Conservation (phyloP, 176 grass and related monocot species). For the Stipa capillata region DNA sequence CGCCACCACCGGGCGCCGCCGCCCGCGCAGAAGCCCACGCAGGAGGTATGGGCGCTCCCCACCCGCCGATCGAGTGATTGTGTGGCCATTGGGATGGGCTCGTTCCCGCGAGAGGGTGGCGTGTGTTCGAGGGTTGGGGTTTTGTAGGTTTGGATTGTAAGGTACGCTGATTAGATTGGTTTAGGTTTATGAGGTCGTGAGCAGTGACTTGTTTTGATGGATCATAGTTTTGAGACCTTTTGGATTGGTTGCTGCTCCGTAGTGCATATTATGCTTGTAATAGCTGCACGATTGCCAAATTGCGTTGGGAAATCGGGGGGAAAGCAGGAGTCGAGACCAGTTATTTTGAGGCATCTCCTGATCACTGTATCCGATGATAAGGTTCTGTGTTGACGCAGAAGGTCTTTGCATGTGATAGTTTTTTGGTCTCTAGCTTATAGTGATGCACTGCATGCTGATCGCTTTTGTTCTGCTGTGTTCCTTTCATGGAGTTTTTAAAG, state of each 20-base stretch:
- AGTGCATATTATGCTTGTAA: background rate
- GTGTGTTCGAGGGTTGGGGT: background rate
- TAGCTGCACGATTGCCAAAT: background rate
- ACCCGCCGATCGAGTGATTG: background rate
- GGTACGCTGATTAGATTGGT: background rate
- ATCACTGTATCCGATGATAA: background rate
- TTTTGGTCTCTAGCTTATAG: conserved; percentile 5
- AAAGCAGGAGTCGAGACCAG: background rate
- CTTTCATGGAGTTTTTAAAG: conserved; percentile 18
- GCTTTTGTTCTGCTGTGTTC: conserved; percentile 19
- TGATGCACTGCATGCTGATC: conserved; percentile 7
- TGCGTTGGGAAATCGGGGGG: background rate
- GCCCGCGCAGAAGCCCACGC: conserved; percentile 12
- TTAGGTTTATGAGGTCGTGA: background rate
- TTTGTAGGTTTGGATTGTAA: background rate
- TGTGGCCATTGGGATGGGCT: background rate
- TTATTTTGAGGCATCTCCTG: background rate
- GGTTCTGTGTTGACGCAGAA: background rate
- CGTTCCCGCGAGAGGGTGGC: too few species aligned
- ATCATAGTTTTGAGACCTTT: too few species aligned
- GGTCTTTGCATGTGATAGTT: background rate
- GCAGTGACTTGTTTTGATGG: background rate
- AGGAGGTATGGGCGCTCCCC: conserved; percentile 30
- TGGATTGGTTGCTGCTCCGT: background rate
- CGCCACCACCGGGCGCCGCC: background rate